Evolutionary conservation across 805 yeast genomes (phyloP), one percentile per base, ranked within the genome.

Genomic region (Torulaspora microellipsoides): DNA sequence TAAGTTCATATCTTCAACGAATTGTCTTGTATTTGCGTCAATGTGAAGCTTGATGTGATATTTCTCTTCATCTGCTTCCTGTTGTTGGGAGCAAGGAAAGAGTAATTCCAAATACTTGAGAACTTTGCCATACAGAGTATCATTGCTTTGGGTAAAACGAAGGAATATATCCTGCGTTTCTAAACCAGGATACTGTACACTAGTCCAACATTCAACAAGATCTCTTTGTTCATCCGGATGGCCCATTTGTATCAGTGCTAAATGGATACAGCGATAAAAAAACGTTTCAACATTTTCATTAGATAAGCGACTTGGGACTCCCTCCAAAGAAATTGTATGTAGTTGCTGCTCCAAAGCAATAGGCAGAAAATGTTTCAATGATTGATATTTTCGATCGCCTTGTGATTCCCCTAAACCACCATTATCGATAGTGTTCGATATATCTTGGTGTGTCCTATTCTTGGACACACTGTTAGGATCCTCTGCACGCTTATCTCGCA

Each of bases 361-460:
- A 2, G 63, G 64, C 5, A 59, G 41, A 43, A 62, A 58, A 14
- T 56, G 54, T 41, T 56, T 52, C 25, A 59, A 36, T 10, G 51
- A 28, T 15, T 50, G 53, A 29, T 47, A 54, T 38, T 44, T 47
- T 20, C 25, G 25, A 20, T 20, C 25, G 25, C 25, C 25, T 8
- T 43, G 30, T 12, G 27, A 7, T 14, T 15, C 37, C 14, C 25
- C 17, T 12, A 20, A 15, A n/a, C 20, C 13, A 15, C 20, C 29
- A 9, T 20, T 12, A 8, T 20, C 32, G 27, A 17, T 38, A 5
- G 40, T 13, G 12, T n/a, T 40, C 10, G 27, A 11, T 11, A 27
- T 14, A 9, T 4, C 20, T 8, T 38, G 38, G 8, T 17, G 14
- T 8, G 34, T 2, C 6, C 17, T 34, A 15, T 28, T 27, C 12